phyloP scores from a whole-genome alignment of 2,329 filamentous ascomycete genomes.

The Incumbomyces delicatus region DNA sequence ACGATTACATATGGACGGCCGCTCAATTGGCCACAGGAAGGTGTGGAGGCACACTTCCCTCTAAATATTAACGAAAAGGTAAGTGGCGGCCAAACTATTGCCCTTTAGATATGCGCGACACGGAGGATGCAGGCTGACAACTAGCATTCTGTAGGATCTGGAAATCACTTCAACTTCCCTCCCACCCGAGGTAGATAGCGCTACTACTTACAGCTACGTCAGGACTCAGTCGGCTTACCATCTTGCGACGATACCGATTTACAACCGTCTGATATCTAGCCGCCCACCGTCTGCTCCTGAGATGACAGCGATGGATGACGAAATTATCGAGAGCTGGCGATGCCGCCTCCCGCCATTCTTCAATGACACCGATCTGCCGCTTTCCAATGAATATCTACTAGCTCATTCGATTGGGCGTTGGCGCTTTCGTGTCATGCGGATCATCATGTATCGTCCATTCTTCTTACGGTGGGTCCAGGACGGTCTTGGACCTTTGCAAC shows the following conservation, averaged over 20 bases:
- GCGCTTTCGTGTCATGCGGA: conserved; percentile 35
- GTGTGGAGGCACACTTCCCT: conserved; percentile 18
- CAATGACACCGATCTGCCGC: conserved; percentile 26
- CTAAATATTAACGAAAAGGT: conserved; percentile 17
- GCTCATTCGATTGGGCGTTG: conserved; percentile 32
- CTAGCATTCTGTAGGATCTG: conserved; percentile 13
- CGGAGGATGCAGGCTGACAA: neutral
- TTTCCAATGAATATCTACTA: conserved; percentile 29
- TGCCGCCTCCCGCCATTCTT: conserved; percentile 32
- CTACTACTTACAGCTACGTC: conserved; percentile 35
- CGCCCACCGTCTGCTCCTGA: conserved; percentile 34
- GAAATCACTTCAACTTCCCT: conserved; percentile 28
- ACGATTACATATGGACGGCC: conserved; percentile 43
- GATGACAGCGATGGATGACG: conserved; percentile 30
- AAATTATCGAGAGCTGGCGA: conserved; percentile 34
- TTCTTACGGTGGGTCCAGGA: conserved; percentile 23
- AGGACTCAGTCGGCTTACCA: conserved; percentile 35
- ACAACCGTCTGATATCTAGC: conserved; percentile 35
- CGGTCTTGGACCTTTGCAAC: conserved; percentile 14
- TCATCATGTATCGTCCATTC: conserved; percentile 35
- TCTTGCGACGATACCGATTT: conserved; percentile 34
- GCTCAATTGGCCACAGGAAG: conserved; percentile 35
- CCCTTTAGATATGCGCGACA: neutral
- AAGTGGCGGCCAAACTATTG: neutral
- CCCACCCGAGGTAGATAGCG: conserved; percentile 28